These are phyloP conservation scores for Thelonectria discophora DNA, from an alignment of 2,329 filamentous ascomycete genomes.

Conservation along the genomic window DNA sequence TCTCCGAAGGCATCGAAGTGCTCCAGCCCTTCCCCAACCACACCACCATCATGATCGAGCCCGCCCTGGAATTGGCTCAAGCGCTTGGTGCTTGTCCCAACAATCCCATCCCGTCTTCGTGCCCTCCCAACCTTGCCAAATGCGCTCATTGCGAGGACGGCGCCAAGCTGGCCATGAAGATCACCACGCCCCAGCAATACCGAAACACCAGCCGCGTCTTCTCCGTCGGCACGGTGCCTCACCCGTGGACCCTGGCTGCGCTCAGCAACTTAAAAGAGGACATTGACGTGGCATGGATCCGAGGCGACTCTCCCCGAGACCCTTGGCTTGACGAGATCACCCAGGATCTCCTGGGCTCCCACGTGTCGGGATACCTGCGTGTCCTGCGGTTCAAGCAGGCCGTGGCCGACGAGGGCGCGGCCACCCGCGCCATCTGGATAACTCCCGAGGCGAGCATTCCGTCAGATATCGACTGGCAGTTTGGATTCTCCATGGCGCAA, in stretches of 20 bases:
- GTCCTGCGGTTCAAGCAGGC: slow-evolving; percentile 82
- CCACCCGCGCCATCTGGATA: slow-evolving; percentile 79
- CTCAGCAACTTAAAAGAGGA: slow-evolving; percentile 70
- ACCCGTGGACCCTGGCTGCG: slow-evolving; percentile 84
- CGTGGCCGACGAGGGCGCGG: slow-evolving; percentile 73
- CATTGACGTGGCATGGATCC: slow-evolving; percentile 71
- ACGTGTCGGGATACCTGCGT: slow-evolving; percentile 68
- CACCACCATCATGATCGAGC: slow-evolving; percentile 75
- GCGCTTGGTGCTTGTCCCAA: slow-evolving; percentile 79
- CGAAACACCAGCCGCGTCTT: slow-evolving; percentile 77
- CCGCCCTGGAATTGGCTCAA: slow-evolving; percentile 76
- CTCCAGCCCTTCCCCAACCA: slow-evolving; percentile 81
- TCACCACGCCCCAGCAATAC: slow-evolving; percentile 73
- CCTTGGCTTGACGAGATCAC: slow-evolving; percentile 80
- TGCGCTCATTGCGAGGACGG: slow-evolving; percentile 77
- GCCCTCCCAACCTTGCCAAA: slow-evolving; percentile 80
- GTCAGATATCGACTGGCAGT: slow-evolving; percentile 84
- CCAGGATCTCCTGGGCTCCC: slow-evolving; percentile 70
- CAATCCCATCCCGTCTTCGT: slow-evolving; percentile 77
- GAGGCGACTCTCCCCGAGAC: slow-evolving; percentile 76
- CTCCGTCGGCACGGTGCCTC: slow-evolving; percentile 87
- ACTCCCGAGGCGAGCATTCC: slow-evolving; percentile 73
- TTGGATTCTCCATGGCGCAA: slow-evolving; percentile 76
- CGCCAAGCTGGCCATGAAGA: slow-evolving; percentile 65
- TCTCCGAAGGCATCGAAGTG: slow-evolving; percentile 79